A percentile compares a stretch with the other conserved stretches of the same genome.
phyloP scores from a whole-genome alignment of 2,329 filamentous ascomycete genomes.

The Cladophialophora psammophila region DNA sequence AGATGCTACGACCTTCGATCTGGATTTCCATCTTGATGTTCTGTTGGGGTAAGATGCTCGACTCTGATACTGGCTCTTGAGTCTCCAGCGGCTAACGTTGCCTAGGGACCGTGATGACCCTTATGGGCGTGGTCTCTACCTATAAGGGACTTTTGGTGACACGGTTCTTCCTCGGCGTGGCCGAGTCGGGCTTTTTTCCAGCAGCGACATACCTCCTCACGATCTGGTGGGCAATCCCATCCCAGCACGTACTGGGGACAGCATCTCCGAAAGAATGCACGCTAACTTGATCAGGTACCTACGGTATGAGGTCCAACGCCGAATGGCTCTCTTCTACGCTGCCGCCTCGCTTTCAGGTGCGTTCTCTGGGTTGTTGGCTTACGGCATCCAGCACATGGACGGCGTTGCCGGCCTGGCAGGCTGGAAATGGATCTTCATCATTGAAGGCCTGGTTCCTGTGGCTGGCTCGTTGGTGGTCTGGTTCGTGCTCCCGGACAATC shows the following conservation, averaged over 20 bases:
- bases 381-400: constrained; percentile 56
- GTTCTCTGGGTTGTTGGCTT: constrained; percentile 60
- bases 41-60: constrained; percentile 39
- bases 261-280: background rate
- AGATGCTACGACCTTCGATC: constrained; percentile 38
- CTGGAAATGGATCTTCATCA: constrained; percentile 65
- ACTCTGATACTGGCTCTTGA: no score
- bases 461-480: constrained; percentile 59
- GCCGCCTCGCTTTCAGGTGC: constrained; percentile 49
- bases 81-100: constrained; percentile 1
- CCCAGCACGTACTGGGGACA: background rate
- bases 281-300: constrained; percentile 45
- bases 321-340: constrained; percentile 45
- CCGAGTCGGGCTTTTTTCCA: constrained; percentile 60
- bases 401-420: constrained; percentile 54
- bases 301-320: constrained; percentile 43
- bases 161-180: constrained; percentile 56
- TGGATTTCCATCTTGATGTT: constrained; percentile 35
- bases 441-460: constrained; percentile 60
- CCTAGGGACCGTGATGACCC: constrained; percentile 54
- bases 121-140: constrained; percentile 53
- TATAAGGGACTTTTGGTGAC: constrained; percentile 52
- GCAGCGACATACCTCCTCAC: constrained; percentile 57
- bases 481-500: constrained; percentile 74
- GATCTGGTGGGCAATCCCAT: constrained; percentile 10